A percentile compares a stretch with the other conserved stretches of the same genome.
phyloP scores from a whole-genome alignment of 345 rosid genomes.

The Rhodamnia argentea region DNA sequence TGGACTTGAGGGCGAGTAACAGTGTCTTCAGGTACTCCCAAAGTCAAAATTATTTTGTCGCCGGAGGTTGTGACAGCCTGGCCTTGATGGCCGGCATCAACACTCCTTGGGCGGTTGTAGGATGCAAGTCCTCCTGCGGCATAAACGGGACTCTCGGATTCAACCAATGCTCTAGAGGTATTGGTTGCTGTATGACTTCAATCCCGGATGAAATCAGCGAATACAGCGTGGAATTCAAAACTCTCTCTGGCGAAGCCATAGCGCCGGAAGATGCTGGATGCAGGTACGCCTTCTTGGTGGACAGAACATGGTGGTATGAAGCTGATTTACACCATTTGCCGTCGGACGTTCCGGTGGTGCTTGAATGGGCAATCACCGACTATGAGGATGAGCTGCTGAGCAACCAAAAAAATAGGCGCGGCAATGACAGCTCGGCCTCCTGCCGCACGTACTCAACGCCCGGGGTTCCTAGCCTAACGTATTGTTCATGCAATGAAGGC shows the following conservation, averaged over 20 bases:
- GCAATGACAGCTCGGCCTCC: neutral
- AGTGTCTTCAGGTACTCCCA: rapidly evolving
- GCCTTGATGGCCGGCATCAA: neutral
- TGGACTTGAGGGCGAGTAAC: rapidly evolving
- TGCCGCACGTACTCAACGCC: neutral
- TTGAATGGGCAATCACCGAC: neutral
- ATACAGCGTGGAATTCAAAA: neutral
- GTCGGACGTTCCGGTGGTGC: neutral
- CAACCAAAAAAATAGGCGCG: neutral
- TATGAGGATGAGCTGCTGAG: too few species aligned
- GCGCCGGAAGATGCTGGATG: neutral
- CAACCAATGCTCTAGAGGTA: neutral
- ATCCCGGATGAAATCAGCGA: rapidly evolving
- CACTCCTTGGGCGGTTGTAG: neutral
- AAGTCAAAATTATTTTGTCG: rapidly evolving
- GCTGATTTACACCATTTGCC: rapidly evolving
- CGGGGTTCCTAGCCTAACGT: too few species aligned
- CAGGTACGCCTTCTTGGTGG: neutral
- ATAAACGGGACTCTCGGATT: too few species aligned
- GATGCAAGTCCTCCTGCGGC: neutral
- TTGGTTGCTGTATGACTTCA: rapidly evolving
- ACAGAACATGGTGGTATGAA: rapidly evolving
- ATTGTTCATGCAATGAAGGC: rapidly evolving
- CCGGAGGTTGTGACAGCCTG: neutral
- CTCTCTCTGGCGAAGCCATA: neutral